Percentiles rank a stretch among this genome's conserved stretches.
Evolutionary conservation across 441 rosid species (phyloP).

Genomic region (Kokia cookei): DNA sequence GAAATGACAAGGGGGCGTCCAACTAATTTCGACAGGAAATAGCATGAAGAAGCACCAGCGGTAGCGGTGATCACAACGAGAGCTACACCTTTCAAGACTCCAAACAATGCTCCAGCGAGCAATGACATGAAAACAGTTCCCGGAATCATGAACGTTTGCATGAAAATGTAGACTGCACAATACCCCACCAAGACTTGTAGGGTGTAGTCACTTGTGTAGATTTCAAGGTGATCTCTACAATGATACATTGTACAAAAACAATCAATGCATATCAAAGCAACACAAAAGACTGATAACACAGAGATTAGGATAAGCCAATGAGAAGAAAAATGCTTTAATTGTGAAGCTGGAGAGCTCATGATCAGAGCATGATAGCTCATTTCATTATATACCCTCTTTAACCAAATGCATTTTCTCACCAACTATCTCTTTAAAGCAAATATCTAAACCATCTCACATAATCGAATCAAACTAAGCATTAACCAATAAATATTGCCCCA

Average conservation of each 20-base stretch:
- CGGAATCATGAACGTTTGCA: conserved; percentile 96
- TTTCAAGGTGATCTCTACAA: conserved; percentile 81
- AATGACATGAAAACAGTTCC: conserved; percentile 88
- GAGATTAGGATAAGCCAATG: not conserved
- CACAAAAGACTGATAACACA: not conserved
- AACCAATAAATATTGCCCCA: not conserved
- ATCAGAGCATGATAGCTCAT: not conserved
- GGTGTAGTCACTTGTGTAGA: conserved; percentile 81
- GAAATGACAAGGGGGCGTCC: conserved; percentile 73
- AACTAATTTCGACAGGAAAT: conserved; percentile 67
- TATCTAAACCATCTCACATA: not conserved
- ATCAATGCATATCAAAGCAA: not conserved
- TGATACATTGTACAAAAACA: not conserved
- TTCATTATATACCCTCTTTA: too few relatives aligned
- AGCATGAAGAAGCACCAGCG: conserved; percentile 94
- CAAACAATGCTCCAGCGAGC: conserved; percentile 90
- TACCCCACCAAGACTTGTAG: conserved; percentile 77
- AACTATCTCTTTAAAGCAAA: not conserved
- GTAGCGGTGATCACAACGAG: conserved; percentile 81
- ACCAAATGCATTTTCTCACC: too few relatives aligned
- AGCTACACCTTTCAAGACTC: conserved; percentile 71
- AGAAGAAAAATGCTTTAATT: not conserved
- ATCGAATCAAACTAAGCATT: not conserved
- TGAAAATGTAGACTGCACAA: conserved; percentile 65
- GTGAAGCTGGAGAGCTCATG: not conserved